phyloP scores from a whole-genome alignment of 2,329 filamentous ascomycete species.

The Fusarium nisikadoi region DNA sequence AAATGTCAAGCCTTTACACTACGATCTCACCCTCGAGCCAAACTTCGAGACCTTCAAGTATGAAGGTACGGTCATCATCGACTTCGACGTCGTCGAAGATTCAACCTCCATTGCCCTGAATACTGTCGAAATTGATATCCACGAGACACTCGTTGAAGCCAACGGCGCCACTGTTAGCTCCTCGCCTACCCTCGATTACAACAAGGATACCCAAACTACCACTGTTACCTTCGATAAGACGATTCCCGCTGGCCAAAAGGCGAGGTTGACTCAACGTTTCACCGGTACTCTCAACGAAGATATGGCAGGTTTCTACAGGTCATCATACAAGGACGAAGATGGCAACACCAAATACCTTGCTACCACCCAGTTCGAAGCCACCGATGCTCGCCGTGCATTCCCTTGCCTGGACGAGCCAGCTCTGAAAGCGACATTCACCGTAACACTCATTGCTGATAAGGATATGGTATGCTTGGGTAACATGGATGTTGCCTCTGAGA shows the following conservation, averaged over 20 bases:
- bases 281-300: slow-evolving; percentile 87
- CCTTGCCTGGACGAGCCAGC: slow-evolving; percentile 97
- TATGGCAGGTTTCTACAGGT: slow-evolving; percentile 98
- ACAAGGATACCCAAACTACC: slow-evolving; percentile 83
- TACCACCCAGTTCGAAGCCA: slow-evolving; percentile 96
- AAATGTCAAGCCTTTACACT: slow-evolving; percentile 93
- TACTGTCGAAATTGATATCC: slow-evolving; percentile 86
- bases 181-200: slow-evolving; percentile 68
- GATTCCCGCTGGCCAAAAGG: slow-evolving; percentile 79
- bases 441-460: slow-evolving; percentile 91
- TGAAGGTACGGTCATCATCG: slow-evolving; percentile 84
- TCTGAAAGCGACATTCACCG: slow-evolving; percentile 90
- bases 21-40: slow-evolving; percentile 90
- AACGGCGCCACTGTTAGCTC: slow-evolving; percentile 59
- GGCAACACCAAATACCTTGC: slow-evolving; percentile 85
- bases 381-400: slow-evolving; percentile 91
- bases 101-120: slow-evolving; percentile 89
- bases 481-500: slow-evolving; percentile 90
- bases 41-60: slow-evolving; percentile 90
- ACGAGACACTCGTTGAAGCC: slow-evolving; percentile 63
- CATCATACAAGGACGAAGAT: slow-evolving; percentile 86
- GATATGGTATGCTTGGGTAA: slow-evolving; percentile 93
- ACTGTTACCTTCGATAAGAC: slow-evolving; percentile 81
- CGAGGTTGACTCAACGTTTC: slow-evolving; percentile 70
- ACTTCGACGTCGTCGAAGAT: slow-evolving; percentile 87